phyloP scores from a whole-genome alignment of 257 asterid genomes.

The Nyctanthes arbortristis region DNA sequence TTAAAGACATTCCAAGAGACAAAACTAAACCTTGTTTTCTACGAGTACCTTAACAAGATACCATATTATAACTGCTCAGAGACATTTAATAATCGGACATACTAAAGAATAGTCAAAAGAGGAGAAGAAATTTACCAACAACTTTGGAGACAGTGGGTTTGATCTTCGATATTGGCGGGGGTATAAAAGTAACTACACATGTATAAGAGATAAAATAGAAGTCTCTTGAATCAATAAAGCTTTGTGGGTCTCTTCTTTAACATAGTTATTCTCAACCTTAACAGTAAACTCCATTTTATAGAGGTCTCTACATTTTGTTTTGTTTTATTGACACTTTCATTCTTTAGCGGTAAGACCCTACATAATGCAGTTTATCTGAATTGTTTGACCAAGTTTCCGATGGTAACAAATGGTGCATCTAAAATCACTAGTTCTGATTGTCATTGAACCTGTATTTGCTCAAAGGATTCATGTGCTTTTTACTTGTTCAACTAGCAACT shows the following conservation, averaged over 20 bases:
- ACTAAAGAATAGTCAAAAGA: background rate
- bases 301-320: background rate
- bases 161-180: background rate
- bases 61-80: constrained; percentile 30
- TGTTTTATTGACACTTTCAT: background rate
- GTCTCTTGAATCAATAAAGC: constrained; percentile 10
- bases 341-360: background rate
- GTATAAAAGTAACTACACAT: constrained; percentile 13
- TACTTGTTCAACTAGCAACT: too few species aligned
- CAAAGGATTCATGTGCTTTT: too few species aligned
- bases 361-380: background rate
- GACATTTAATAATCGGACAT: constrained; percentile 16
- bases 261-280: constrained; percentile 30
- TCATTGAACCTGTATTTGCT: too few species aligned
- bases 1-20: constrained; percentile 34
- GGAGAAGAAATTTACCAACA: background rate
- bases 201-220: background rate
- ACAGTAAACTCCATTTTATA: background rate
- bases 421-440: too few species aligned
- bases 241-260: constrained; percentile 20
- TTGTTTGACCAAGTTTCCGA: background rate
- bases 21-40: constrained; percentile 44
- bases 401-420: too few species aligned
- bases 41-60: constrained; percentile 45
- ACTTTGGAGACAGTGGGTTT: background rate